Base-by-base conservation (phyloP, 768 basidiomycete genomes). In the Dictyophora rubrovolvata region DNA sequence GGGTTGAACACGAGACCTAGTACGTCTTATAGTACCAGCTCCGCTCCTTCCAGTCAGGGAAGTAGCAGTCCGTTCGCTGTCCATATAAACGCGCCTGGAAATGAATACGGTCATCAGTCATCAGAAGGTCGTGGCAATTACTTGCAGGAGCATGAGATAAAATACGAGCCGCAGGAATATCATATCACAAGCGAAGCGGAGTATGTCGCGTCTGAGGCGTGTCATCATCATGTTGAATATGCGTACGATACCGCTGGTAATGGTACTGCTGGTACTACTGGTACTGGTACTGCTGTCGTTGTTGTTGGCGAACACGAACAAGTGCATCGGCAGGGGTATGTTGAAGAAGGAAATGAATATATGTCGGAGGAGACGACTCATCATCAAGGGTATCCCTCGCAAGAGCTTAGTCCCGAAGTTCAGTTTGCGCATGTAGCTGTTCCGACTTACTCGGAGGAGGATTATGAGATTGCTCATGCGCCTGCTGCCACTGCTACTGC, bases 21-120 rank as follows among this genome's bases (percentile, higher is more conserved):
- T 42, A 42, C 42, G 14, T 60, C 59, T 28, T 28, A 53, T 18
- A 37, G 53, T 55, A 62, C 58, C 52, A 65, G 63, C 53, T 70
- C 69, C 34, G 68, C 69, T 23, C 73, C 72, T 46, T 72, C 72
- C 11, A 71, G 66, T 59, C 70, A 65, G 63, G 69, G 23, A 18
- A 34, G 53, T 28, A 42, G 42, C 42, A 53, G 53, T 34, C 53
- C 53, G 28, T 53, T 53, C 11, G 53, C 53, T 5, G 53, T 53
- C 16, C 33, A 20, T 28, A 33, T 53, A 4, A 53, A 12, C 11
- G 37, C 23, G 12, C 18, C 53, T 16, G 53, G 33, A 37, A 17
- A 33, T 33, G 53, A 53, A 33, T 53, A 53, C 23, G n/a, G 14
- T n/a, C 12, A 12, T 42, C 36, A 7, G 14, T 37, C 36, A 37